Base-by-base conservation (phyloP, 345 rosid genomes). In the Adansonia digitata region DNA sequence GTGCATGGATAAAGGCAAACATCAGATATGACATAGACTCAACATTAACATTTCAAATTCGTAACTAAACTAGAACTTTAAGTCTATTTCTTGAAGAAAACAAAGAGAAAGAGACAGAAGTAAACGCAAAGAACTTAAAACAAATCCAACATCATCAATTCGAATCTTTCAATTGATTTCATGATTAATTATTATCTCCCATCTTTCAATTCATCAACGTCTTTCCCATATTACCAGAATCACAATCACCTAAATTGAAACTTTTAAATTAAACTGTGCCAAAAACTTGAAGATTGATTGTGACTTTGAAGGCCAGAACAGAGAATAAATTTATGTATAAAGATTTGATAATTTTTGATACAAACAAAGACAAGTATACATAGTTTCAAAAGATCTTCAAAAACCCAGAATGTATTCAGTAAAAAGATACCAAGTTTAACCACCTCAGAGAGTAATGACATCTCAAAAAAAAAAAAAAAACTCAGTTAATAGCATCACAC, bases 401-500 rank as follows among this genome's bases (percentile, higher is more conserved):
- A 69, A 72, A 15, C 77, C 74, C 60, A 71, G 45, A 49, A 80
- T 68, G 72, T 74, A 77, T 69, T 49, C n/a, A 61, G 71, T 26
- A 31, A 42, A 43, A 42, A 24, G 65, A 55, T 11, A 35, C 29
- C 37, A 29, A 52, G 22, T 3, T n/a, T 51, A 35, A 51, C 40
- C 40, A 26, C 62, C 31, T 26, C 62, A 56, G 62, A 56, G 5
- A 56, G 12, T 24, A 56, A 56, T 56, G 13, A 24, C 61, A 26
- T 34, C 60, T 72, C 12, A n/a, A n/a, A n/a, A n/a, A n/a, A n/a
- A 1, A 42, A 42, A 10, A 42, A 39, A 52, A 69, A 48, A 51
- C 69, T 68, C 83, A 93, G 43, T 94, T 94, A 52, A 88, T 65
- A 6, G 96, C 93, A 83, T 92, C 95, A 74, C 98, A 94, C 83